A percentile compares a stretch with the other conserved stretches of the same genome.
Conservation (phyloP, 768 basidiomycete species). For the Phaeolepiota aurea region DNA sequence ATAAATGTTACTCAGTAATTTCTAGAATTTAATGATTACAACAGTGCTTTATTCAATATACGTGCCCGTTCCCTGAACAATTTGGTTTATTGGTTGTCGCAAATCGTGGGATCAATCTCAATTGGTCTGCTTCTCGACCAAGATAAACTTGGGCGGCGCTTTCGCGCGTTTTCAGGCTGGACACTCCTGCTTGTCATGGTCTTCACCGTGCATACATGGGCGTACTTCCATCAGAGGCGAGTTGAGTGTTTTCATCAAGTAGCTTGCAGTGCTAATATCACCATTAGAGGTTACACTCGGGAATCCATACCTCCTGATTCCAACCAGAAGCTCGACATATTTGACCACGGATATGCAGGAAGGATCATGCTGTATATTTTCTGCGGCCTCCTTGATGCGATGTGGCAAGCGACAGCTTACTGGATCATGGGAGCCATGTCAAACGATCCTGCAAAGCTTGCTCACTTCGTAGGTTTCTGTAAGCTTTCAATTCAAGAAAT, state of each 20-base stretch:
- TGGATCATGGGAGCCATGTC: slow-evolving; percentile 86
- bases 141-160: slow-evolving; percentile 44
- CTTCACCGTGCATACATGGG: slow-evolving; percentile 69
- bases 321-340: slow-evolving; percentile 47
- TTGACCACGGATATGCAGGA: slow-evolving; percentile 42
- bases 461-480: slow-evolving; percentile 80
- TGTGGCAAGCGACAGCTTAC: slow-evolving; percentile 82
- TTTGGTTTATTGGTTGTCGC: slow-evolving; percentile 72
- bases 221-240: slow-evolving; percentile 66
- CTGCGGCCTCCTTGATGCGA: slow-evolving; percentile 69
- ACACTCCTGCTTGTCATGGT: slow-evolving; percentile 50
- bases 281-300: slow-evolving; percentile 47
- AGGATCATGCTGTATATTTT: slow-evolving; percentile 59
- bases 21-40: slow-evolving; percentile 73
- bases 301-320: slow-evolving; percentile 28
- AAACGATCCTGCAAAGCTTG: slow-evolving; percentile 72
- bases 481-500: no score
- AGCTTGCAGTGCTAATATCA: slow-evolving; percentile 8
- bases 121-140: slow-evolving; percentile 68
- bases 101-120: slow-evolving; percentile 65
- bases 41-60: slow-evolving; percentile 74
- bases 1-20: slow-evolving; percentile 1
- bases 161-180: slow-evolving; percentile 71
- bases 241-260: slow-evolving; percentile 11
- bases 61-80: slow-evolving; percentile 72